Conservation (phyloP, 2,329 filamentous ascomycete genomes). For the Scedosporium apiospermum region DNA sequence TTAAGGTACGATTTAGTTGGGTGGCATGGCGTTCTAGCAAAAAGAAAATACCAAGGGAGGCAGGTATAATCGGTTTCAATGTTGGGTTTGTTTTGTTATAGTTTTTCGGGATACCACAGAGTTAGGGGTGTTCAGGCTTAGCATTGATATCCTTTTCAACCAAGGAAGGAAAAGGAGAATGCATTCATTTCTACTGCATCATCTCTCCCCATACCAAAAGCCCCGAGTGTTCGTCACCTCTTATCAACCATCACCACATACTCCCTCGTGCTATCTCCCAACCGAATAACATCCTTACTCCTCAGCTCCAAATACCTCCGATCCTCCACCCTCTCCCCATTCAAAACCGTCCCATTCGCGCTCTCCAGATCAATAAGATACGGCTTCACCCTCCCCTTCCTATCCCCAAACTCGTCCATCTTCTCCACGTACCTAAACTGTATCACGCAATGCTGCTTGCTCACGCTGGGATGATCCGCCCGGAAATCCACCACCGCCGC, state of each 20-base stretch:
- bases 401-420: conserved; percentile 79
- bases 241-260: conserved; percentile 82
- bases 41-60: neutral
- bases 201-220: neutral
- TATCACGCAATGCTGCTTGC: conserved; percentile 90
- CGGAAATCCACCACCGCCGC: conserved; percentile 69
- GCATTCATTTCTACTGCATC: neutral
- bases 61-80: neutral
- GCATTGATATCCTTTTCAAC: no score
- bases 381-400: conserved; percentile 66
- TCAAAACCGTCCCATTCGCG: conserved; percentile 80
- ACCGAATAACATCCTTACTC: conserved; percentile 81
- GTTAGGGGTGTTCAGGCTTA: no score
- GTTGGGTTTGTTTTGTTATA: no score
- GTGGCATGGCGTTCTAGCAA: neutral
- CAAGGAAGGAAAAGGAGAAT: no score
- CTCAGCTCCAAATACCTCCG: conserved; percentile 78
- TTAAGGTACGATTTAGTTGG: neutral
- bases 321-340: conserved; percentile 61
- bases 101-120: no score
- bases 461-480: conserved; percentile 84
- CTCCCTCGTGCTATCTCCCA: conserved; percentile 81
- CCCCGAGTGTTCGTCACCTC: neutral
- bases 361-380: conserved; percentile 93
- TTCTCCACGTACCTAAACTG: conserved; percentile 84